Base-by-base conservation (phyloP, 2,329 filamentous ascomycete species). In the Coniochaeta hoffmannii region DNA sequence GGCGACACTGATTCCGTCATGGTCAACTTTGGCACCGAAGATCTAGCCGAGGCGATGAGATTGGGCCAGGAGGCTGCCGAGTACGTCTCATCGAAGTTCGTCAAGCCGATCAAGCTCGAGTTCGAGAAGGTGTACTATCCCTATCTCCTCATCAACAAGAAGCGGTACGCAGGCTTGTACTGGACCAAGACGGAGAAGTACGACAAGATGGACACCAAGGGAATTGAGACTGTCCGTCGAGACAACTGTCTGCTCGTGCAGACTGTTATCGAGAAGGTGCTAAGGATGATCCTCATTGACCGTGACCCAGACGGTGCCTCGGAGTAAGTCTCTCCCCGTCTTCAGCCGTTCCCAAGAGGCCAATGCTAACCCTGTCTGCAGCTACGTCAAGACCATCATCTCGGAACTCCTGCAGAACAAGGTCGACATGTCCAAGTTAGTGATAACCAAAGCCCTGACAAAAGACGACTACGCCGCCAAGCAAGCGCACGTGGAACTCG, bases 171-270 rank as follows among this genome's bases (percentile, higher is more conserved):
- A 9, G 94, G 94, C n/a, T 74, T 99, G 31, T 97, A 90, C 74
- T 99, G 92, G 92, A 99, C 94, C 5, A 94, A 88, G 62, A 84
- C 93, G 0, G 83, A 93, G 41, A 97, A 96, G 72, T 94, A 88
- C 70, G 95, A 99, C 80, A 99, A 97, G 78, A 99, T 99, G 95
- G 94, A 99, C 72, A 97, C 90, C 58, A 99, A 99, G 71, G 94
- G 94, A 79, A 97, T 99, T 62, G 94, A 99, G 73, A 99, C 94
- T 3, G 95, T 99, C 50, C 87, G 94, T 62, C 82, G 94, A 79
- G 94, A 99, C 71, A 99, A 99, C 68, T 99, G 94, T 68, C 79
- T 94, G 53, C 76, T 99, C 57, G 94, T 97, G 15, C 93, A 97
- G 71, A 97, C 89, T 3, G 94, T 97, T 57, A 97, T 99, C 65